These are phyloP conservation scores for Nymphaea colorata DNA, from an alignment of 164 flowering plant genomes.

Conservation along the genomic window DNA sequence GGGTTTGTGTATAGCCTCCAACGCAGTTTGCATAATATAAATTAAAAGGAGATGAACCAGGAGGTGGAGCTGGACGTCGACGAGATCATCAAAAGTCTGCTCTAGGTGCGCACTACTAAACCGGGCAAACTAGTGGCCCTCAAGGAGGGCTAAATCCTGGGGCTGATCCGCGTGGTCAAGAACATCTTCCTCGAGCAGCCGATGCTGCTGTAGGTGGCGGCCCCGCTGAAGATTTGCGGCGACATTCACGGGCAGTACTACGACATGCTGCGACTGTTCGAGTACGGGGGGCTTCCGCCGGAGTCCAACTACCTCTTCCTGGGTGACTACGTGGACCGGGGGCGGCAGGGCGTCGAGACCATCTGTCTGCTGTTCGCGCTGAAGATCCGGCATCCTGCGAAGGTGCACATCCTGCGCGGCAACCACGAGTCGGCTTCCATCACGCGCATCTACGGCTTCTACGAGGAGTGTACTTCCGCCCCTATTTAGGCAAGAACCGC, in stretches of 20 bases:
- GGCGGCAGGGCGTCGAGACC: conserved; percentile 46
- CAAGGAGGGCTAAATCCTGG: too few species aligned
- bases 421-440: conserved; percentile 55
- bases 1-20: too few species aligned
- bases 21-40: too few species aligned
- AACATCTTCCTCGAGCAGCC: conserved; percentile 53
- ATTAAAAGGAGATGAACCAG: too few species aligned
- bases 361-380: conserved; percentile 43
- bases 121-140: too few species aligned
- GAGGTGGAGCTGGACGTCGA: too few species aligned
- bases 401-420: conserved; percentile 43
- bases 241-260: conserved; percentile 51
- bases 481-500: conserved; percentile 41
- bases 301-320: conserved; percentile 45
- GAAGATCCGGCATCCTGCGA: conserved; percentile 40
- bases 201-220: conserved; percentile 63
- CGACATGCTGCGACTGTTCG: conserved; percentile 44
- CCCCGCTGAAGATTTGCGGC: conserved; percentile 68
- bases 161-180: conserved; percentile 36
- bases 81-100: too few species aligned
- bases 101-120: too few species aligned
- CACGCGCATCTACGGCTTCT: conserved; percentile 50
- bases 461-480: too few species aligned
- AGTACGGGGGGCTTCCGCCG: conserved; percentile 47
- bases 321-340: conserved; percentile 54